Conservation (phyloP, 768 basidiomycete species). For the Mycena latifolia region DNA sequence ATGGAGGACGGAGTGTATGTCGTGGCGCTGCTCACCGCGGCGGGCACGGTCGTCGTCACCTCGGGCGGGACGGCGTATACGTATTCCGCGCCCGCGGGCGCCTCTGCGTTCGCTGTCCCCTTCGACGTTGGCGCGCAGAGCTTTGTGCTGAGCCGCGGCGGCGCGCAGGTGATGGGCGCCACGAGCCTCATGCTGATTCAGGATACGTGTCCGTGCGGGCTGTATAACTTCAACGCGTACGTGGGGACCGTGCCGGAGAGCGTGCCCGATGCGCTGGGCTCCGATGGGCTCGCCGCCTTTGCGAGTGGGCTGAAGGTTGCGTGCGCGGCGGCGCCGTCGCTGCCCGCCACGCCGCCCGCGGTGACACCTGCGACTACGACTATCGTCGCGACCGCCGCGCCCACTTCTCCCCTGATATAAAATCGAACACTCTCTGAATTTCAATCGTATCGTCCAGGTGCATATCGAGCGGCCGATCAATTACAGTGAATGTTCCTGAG, state of each 20-base stretch:
- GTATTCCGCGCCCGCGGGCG: constrained; percentile 34
- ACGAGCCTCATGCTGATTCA: constrained; percentile 34
- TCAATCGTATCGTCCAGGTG: no score
- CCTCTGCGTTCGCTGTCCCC: constrained; percentile 35
- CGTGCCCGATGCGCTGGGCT: constrained; percentile 21
- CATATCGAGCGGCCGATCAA: no score
- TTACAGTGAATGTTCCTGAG: no score
- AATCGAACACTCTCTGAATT: no score
- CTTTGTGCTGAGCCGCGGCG: constrained; percentile 32
- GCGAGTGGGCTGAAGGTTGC: constrained; percentile 30
- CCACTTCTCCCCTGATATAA: no score
- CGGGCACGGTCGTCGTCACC: constrained; percentile 36
- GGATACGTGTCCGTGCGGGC: constrained; percentile 35
- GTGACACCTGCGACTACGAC: constrained; percentile 30
- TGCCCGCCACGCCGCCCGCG: constrained; percentile 33
- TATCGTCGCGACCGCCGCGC: constrained; percentile 11
- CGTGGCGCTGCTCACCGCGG: constrained; percentile 33
- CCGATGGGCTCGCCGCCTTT: constrained; percentile 31
- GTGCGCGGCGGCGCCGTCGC: no score
- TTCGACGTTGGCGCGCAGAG: constrained; percentile 36
- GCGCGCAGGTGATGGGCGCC: constrained; percentile 26
- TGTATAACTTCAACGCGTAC: constrained; percentile 40
- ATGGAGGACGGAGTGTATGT: constrained; percentile 35
- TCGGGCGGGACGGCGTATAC: constrained; percentile 37
- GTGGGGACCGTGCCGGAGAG: constrained; percentile 37